These are phyloP conservation scores for Mycena citricolor DNA, from an alignment of 1,284 basidiomycete genomes.

Conservation along the genomic window DNA sequence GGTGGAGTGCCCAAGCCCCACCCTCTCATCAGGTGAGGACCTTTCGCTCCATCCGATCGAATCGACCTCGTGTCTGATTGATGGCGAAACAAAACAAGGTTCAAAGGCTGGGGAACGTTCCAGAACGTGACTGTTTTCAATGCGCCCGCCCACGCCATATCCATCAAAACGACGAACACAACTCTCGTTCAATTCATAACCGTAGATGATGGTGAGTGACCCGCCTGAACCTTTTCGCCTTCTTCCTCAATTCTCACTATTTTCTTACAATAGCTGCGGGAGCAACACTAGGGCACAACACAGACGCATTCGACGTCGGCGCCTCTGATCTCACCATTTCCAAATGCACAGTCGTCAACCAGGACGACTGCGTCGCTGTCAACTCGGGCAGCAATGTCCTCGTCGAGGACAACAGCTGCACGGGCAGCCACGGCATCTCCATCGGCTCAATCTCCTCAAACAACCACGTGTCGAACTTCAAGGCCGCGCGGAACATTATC, in stretches of 20 bases:
- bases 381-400: constrained; percentile 56
- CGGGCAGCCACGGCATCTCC: constrained; percentile 59
- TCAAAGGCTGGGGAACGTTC: constrained; percentile 25
- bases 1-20: constrained; percentile 12
- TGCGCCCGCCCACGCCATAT: constrained; percentile 24
- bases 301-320: constrained; percentile 55
- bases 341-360: constrained; percentile 35
- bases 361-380: constrained; percentile 57
- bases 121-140: constrained; percentile 22
- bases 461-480: constrained; percentile 46
- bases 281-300: constrained; percentile 42
- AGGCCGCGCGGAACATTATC: constrained; percentile 49
- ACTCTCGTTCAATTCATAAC: constrained; percentile 15
- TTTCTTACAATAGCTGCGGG: constrained; percentile 16
- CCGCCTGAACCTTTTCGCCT: not conserved
- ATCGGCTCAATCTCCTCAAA: constrained; percentile 55
- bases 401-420: constrained; percentile 54
- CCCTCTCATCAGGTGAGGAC: constrained; percentile 13
- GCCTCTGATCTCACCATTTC: constrained; percentile 46
- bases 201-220: constrained; percentile 21
- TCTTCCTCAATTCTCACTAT: not conserved
- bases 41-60: no score
- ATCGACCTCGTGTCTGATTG: no score
- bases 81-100: constrained; percentile 1
- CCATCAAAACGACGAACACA: constrained; percentile 18